A percentile compares a stretch with the other conserved stretches of the same genome.
Conservation (phyloP, 495 filamentous ascomycete genomes). For the Penicillium parvum region DNA sequence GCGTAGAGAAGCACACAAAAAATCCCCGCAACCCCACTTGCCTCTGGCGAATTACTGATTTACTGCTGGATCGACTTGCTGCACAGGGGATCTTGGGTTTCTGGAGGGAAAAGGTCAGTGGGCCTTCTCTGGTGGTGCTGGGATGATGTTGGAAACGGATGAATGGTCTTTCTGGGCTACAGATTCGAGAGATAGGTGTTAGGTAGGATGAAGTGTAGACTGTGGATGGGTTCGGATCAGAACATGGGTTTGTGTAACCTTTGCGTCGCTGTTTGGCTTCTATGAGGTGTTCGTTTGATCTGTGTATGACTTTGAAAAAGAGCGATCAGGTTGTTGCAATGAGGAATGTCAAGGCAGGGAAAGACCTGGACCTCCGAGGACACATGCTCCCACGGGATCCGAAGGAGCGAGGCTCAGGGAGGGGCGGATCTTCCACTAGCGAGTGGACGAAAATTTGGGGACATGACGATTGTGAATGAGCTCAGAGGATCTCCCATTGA, state of each 20-base stretch:
- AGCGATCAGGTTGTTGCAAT: slow-evolving; percentile 1
- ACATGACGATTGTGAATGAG: slow-evolving; percentile 10
- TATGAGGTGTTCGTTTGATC: slow-evolving; percentile 3
- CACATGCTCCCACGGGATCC: not conserved
- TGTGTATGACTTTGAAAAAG: slow-evolving; percentile 2
- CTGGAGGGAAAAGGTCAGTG: too few species aligned
- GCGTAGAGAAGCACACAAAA: slow-evolving; percentile 21
- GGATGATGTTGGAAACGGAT: not conserved
- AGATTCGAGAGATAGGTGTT: too few species aligned
- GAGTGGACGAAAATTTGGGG: slow-evolving; percentile 8
- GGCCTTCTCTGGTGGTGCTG: too few species aligned
- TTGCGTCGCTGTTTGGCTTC: slow-evolving; percentile 10
- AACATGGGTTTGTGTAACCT: slow-evolving; percentile 18
- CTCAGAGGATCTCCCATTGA: not conserved
- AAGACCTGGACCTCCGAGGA: not conserved
- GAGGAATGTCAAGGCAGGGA: not conserved
- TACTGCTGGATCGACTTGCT: not conserved
- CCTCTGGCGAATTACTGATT: slow-evolving; percentile 9
- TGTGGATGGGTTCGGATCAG: slow-evolving; percentile 12
- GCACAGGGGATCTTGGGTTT: not conserved
- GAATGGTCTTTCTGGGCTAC: too few species aligned
- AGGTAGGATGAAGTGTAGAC: too few species aligned
- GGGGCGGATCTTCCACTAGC: slow-evolving; percentile 15
- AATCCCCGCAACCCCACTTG: slow-evolving; percentile 42
- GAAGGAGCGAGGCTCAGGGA: slow-evolving; percentile 11